Percentiles rank a stretch among this genome's conserved stretches.
phyloP scores from a whole-genome alignment of 1,139 yeast genomes.

The Zygosaccharomyces sapae region DNA sequence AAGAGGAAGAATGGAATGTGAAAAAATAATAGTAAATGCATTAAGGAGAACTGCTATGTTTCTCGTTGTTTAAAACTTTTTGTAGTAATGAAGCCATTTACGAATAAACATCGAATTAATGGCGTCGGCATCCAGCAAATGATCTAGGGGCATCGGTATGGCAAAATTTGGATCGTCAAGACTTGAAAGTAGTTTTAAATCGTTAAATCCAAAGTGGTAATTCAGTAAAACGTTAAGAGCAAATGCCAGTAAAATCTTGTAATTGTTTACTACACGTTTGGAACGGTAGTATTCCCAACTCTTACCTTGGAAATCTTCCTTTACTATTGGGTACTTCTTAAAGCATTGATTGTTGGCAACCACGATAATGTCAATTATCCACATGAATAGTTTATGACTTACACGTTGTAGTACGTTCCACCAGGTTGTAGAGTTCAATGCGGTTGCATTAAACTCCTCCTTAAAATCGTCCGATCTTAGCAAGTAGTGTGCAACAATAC shows the following conservation, averaged over 20 bases:
- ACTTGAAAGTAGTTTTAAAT: constrained; percentile 35
- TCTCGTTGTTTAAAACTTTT: constrained; percentile 26
- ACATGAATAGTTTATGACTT: constrained; percentile 33
- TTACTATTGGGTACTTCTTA: constrained; percentile 23
- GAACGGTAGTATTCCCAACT: constrained; percentile 33
- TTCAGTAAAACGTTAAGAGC: constrained; percentile 40
- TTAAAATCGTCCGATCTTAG: constrained; percentile 30
- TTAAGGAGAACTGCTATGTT: not conserved
- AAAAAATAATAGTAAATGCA: not conserved
- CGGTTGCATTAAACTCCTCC: constrained; percentile 28
- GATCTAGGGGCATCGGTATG: constrained; percentile 28
- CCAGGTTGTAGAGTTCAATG: constrained; percentile 33
- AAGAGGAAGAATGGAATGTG: not conserved
- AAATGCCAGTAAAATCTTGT: constrained; percentile 40
- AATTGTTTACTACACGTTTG: constrained; percentile 35
- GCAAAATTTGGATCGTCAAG: constrained; percentile 24
- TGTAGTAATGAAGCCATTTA: constrained; percentile 36
- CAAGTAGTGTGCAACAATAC: constrained; percentile 28
- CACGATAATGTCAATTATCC: constrained; percentile 36
- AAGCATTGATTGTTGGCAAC: constrained; percentile 29
- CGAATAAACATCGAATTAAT: constrained; percentile 28
- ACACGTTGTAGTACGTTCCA: constrained; percentile 34
- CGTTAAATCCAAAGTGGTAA: constrained; percentile 49
- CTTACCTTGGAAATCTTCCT: constrained; percentile 18
- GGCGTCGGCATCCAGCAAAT: constrained; percentile 21